These are phyloP conservation scores for Aspergillus neoniger DNA, from an alignment of 2,329 filamentous ascomycete genomes.

Conservation along the genomic window DNA sequence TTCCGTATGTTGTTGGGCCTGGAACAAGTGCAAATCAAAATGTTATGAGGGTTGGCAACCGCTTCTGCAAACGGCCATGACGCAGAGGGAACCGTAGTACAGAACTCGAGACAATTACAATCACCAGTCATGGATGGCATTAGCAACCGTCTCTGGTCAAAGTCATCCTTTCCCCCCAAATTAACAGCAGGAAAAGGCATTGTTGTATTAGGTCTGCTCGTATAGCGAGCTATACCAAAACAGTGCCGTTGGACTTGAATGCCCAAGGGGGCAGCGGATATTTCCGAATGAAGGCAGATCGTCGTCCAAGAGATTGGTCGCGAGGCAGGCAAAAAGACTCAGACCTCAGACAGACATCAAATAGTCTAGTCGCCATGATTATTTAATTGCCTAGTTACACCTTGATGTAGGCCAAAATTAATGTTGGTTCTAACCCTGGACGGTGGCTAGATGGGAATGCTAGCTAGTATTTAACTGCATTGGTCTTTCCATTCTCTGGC, in stretches of 20 bases:
- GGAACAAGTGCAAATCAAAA: too few species aligned
- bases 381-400: background rate
- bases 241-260: background rate
- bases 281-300: slow-evolving; percentile 14
- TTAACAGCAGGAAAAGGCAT: too few species aligned
- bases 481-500: background rate
- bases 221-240: background rate
- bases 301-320: slow-evolving; percentile 19
- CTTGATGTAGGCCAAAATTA: background rate
- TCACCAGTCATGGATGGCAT: too few species aligned
- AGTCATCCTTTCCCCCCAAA: too few species aligned
- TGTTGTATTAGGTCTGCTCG: too few species aligned
- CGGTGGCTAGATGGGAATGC: background rate
- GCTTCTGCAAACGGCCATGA: too few species aligned
- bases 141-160: background rate
- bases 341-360: background rate
- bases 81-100: too few species aligned
- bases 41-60: too few species aligned
- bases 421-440: background rate
- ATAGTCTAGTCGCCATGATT: background rate
- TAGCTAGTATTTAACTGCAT: background rate
- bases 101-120: too few species aligned
- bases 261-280: slow-evolving; percentile 1
- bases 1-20: too few species aligned
- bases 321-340: background rate